Evolutionary conservation across 192 early-diverging fungal species (phyloP).

Genomic region (Lobosporangium transversale): DNA sequence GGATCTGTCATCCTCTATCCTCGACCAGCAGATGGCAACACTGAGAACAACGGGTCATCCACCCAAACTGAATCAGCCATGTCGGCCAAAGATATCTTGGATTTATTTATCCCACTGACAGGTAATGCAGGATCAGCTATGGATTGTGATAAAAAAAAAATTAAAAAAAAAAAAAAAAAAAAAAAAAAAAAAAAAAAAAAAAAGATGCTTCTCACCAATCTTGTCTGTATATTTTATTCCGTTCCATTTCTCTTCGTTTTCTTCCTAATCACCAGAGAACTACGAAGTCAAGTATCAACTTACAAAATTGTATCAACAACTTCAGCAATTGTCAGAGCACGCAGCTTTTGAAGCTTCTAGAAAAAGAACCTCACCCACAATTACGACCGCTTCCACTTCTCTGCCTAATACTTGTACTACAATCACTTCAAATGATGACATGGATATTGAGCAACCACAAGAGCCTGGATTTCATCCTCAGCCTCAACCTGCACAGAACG

Average conservation of each 20-base stretch:
- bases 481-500: slow-evolving; percentile 22
- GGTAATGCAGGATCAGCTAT: slow-evolving; percentile 14
- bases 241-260: too few species aligned
- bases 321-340: slow-evolving; percentile 32
- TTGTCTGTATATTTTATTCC: not conserved
- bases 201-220: too few species aligned
- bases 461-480: slow-evolving; percentile 8
- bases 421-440: not conserved
- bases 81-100: slow-evolving; percentile 22
- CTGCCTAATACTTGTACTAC: too few species aligned
- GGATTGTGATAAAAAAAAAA: too few species aligned
- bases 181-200: too few species aligned
- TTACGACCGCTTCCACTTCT: not conserved
- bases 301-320: slow-evolving; percentile 29
- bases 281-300: slow-evolving; percentile 42
- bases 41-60: not conserved
- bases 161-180: too few species aligned
- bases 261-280: slow-evolving; percentile 8
- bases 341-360: slow-evolving; percentile 4
- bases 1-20: slow-evolving; percentile 49
- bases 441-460: not conserved
- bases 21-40: slow-evolving; percentile 9
- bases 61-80: not conserved
- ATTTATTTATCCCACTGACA: slow-evolving; percentile 36
- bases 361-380: too few species aligned